Evolutionary conservation across 495 filamentous ascomycete species (phyloP), one percentile per base, ranked within the genome.

Genomic region (Cercophora scortea): DNA sequence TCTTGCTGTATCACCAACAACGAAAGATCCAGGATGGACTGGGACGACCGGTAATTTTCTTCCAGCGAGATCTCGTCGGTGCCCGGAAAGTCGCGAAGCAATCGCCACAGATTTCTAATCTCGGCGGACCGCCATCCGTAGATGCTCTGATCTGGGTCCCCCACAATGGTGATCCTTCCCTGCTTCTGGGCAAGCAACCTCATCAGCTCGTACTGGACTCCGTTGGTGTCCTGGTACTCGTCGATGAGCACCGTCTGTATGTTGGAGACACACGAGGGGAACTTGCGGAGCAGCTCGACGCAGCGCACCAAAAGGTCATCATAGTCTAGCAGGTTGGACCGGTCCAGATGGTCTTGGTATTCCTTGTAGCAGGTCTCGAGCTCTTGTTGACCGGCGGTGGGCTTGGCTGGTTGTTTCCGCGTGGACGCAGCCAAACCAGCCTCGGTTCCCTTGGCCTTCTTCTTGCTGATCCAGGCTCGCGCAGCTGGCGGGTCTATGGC

Each of bases 51-150:
- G 64, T 99, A 99, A 55, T 97, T 99, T 51, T 96, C 84, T 61
- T 96, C 89, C n/a, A 99, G 74, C 15, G 89, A 82, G 16, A 96
- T 84, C 16, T 91, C 80, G 0, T 87, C 77, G 1, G 89, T 92
- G 42, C 88, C 82, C 0, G 80, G 80, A 61, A 90, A 96, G 41
- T 84, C 80, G 39, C 70, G 71, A 52, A 87, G 79, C 81, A 99
- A 85, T 2, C 85, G 78, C 54, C 79, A 78, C 38, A 97, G 74
- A 64, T 99, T 99, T 64, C 86, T 81, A 56, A 94, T 91, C 68
- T 99, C 93, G 17, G 94, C 94, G 5, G 89, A 92, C n/a, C 94
- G 85, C 74, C 95, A 99, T 6, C 92, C 88, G 62, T 99, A 99
- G 48, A 99, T 99, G 58, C 91, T 96, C 62, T 99, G 94, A 64